phyloP scores from a whole-genome alignment of 225 moss, liverwort and hornwort genomes.

The Physcomitrellopsis africana region DNA sequence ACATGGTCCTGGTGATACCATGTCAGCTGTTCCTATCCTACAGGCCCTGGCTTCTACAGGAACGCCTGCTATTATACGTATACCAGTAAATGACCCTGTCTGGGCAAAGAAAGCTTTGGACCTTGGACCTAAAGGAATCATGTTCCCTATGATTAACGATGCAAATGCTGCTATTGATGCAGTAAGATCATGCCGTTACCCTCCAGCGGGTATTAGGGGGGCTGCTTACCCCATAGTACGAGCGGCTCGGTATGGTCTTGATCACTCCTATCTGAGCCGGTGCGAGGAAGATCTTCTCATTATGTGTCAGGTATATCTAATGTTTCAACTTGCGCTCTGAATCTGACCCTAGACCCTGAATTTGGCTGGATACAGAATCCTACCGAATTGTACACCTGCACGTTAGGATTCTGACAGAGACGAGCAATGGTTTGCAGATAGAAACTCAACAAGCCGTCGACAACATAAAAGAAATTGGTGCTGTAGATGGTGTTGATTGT shows the following conservation, averaged over 20 bases:
- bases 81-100: constrained; percentile 67
- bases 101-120: constrained; percentile 80
- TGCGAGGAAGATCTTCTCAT: constrained; percentile 80
- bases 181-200: constrained; percentile 67
- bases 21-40: constrained; percentile 62
- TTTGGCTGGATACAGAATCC: neutral
- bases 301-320: constrained; percentile 66
- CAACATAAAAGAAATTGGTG: constrained; percentile 64
- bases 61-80: constrained; percentile 71
- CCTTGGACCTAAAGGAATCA: constrained; percentile 77
- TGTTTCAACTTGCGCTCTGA: neutral
- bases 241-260: constrained; percentile 73
- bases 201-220: constrained; percentile 67
- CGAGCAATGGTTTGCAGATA: constrained; percentile 45
- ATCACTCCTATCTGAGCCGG: constrained; percentile 54
- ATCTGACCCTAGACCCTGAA: neutral
- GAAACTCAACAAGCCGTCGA: constrained; percentile 64
- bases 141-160: constrained; percentile 74
- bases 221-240: constrained; percentile 69
- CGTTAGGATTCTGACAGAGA: constrained; percentile 20
- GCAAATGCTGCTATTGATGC: constrained; percentile 66
- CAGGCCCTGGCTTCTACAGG: constrained; percentile 70
- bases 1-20: constrained; percentile 68
- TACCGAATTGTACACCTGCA: neutral
- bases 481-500: constrained; percentile 83